These are phyloP conservation scores for Leccinum griseonigrum DNA, from an alignment of 1,284 basidiomycete species.

Conservation along the genomic window DNA sequence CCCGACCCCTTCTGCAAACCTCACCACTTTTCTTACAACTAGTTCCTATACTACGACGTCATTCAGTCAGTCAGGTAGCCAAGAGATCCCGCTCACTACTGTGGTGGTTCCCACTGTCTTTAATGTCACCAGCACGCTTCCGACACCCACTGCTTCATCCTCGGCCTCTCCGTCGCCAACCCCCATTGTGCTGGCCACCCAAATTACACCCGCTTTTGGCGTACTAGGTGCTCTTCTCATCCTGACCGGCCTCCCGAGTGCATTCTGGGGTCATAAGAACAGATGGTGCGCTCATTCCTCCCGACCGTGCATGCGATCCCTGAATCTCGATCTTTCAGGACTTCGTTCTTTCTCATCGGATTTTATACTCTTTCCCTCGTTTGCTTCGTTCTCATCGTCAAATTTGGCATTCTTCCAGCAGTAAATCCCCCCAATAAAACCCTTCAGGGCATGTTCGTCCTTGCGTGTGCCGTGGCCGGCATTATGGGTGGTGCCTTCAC, in stretches of 20 bases:
- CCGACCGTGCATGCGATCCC: conserved; percentile 6
- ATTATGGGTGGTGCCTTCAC: conserved; percentile 80
- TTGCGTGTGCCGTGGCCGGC: conserved; percentile 78
- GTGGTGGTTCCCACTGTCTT: conserved; percentile 50
- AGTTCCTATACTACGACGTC: conserved; percentile 47
- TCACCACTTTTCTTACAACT: conserved; percentile 51
- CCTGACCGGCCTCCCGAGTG: conserved; percentile 84
- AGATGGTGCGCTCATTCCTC: conserved; percentile 60
- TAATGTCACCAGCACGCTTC: conserved; percentile 55
- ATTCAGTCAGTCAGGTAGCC: conserved; percentile 46
- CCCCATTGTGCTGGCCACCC: conserved; percentile 65
- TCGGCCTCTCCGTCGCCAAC: conserved; percentile 49
- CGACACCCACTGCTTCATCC: conserved; percentile 40
- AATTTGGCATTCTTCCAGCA: conserved; percentile 82
- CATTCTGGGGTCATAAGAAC: conserved; percentile 91
- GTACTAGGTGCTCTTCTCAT: conserved; percentile 88
- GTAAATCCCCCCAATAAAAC: conserved; percentile 78
- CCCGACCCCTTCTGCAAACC: conserved; percentile 18
- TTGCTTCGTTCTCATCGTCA: conserved; percentile 85
- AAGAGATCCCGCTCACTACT: conserved; percentile 47
- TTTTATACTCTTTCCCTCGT: conserved; percentile 87
- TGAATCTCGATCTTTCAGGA: conserved; percentile 47
- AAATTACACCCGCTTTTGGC: conserved; percentile 85
- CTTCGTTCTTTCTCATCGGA: conserved; percentile 90
- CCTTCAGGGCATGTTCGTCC: conserved; percentile 86